A percentile compares a stretch with the other conserved stretches of the same genome.
Conservation (phyloP, 1,139 yeast species). For the Suhomyces taliae region DNA sequence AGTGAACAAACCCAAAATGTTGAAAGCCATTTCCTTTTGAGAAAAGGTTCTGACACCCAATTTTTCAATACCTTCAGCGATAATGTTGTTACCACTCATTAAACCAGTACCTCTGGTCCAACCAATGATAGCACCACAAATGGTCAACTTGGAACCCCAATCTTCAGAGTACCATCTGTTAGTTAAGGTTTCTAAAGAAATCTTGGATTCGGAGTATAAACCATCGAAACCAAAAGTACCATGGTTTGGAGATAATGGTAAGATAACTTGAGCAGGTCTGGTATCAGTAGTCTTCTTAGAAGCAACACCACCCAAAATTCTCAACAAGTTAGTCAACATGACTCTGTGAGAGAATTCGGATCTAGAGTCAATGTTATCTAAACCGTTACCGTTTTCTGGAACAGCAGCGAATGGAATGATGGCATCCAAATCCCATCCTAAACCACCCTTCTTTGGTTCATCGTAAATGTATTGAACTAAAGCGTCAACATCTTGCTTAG, state of each 20-base stretch:
- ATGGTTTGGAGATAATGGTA: conserved; percentile 97
- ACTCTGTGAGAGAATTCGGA: conserved; percentile 98
- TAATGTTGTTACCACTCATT: conserved; percentile 94
- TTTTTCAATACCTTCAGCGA: conserved; percentile 96
- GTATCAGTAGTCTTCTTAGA: conserved; percentile 84
- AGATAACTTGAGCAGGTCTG: conserved; percentile 95
- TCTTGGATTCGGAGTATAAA: conserved; percentile 94
- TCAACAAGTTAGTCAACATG: conserved; percentile 92
- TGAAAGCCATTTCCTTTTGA: conserved; percentile 99
- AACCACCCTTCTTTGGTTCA: conserved; percentile 80
- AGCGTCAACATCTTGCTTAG: conserved; percentile 88
- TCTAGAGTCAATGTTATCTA: conserved; percentile 88
- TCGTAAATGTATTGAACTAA: conserved; percentile 83
- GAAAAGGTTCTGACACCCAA: conserved; percentile 97
- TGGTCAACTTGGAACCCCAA: conserved; percentile 90
- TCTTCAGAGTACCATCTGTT: conserved; percentile 99
- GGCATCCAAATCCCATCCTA: conserved; percentile 97
- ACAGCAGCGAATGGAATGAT: conserved; percentile 98
- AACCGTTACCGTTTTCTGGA: conserved; percentile 96
- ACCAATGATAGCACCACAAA: conserved; percentile 98
- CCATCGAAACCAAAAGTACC: conserved; percentile 99
- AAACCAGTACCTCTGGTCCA: conserved; percentile 99
- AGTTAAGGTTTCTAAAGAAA: conserved; percentile 91
- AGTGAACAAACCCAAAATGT: conserved; percentile 88
- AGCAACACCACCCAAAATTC: conserved; percentile 90